Conservation (phyloP, 495 filamentous ascomycete species). For the Neurospora tetrasperma region DNA sequence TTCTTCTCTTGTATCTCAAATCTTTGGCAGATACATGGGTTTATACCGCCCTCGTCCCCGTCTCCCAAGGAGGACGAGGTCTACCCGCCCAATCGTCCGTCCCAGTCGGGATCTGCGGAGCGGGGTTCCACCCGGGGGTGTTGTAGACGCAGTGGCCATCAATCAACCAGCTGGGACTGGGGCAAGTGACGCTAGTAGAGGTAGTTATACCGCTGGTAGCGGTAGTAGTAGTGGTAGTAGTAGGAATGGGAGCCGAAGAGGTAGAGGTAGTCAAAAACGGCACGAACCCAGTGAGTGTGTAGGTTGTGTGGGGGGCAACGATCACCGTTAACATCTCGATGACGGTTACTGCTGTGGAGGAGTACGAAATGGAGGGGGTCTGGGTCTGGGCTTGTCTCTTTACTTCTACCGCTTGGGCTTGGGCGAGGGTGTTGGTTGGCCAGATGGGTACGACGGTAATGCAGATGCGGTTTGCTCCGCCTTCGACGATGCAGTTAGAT, state of each 20-base stretch:
- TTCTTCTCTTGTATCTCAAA: neutral
- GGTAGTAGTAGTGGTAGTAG: too few relatives aligned
- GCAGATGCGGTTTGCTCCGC: neutral
- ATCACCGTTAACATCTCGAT: neutral
- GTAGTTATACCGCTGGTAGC: too few relatives aligned
- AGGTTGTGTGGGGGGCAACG: neutral
- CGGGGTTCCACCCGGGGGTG: neutral
- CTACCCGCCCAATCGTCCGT: neutral
- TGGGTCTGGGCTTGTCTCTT: neutral
- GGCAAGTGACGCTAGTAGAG: neutral
- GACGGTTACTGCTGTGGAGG: neutral
- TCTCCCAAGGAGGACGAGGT: neutral
- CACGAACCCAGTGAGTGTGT: neutral
- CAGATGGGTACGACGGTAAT: neutral
- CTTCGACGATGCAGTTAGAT: neutral
- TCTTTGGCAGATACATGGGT: neutral
- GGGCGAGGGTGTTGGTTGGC: neutral
- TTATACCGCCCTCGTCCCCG: neutral
- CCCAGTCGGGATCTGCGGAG: neutral
- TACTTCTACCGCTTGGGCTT: neutral
- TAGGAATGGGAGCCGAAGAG: too few relatives aligned
- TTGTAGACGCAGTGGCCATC: neutral
- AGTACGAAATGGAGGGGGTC: neutral
- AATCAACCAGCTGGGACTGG: neutral
- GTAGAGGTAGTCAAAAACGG: neutral